These are phyloP conservation scores for Chytridium lagenaria DNA, from an alignment of 371 early-diverging fungal species.

Conservation along the genomic window DNA sequence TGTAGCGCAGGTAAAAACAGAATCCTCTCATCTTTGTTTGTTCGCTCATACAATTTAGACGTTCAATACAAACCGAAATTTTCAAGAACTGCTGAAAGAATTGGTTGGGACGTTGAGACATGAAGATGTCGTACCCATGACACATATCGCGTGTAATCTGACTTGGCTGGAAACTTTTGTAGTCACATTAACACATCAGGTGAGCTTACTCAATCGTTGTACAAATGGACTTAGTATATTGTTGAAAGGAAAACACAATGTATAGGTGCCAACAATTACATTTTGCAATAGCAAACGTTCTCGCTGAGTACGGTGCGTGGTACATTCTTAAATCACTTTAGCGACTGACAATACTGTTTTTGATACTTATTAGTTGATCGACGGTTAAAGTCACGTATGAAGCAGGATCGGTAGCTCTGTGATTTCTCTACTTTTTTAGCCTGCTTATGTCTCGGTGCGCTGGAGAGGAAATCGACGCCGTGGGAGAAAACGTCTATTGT, in stretches of 20 bases:
- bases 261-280: constrained; percentile 52
- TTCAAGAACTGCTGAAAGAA: constrained; percentile 46
- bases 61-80: constrained; percentile 35
- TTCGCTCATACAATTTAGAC: background rate
- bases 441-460: no score
- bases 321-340: background rate
- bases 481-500: no score
- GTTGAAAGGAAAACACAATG: constrained; percentile 54
- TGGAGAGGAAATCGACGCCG: no score
- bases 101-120: constrained; percentile 49
- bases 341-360: background rate
- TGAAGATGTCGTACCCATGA: constrained; percentile 50
- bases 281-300: constrained; percentile 48
- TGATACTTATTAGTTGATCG: background rate
- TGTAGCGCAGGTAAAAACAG: constrained; percentile 37
- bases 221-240: background rate
- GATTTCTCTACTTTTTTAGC: no score
- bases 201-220: background rate
- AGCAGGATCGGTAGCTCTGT: constrained; percentile 14
- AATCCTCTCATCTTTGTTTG: background rate
- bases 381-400: constrained; percentile 11
- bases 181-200: constrained; percentile 43
- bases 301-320: constrained; percentile 45
- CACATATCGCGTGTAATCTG: constrained; percentile 42
- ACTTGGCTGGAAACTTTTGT: constrained; percentile 55